Evolutionary conservation across 2,329 filamentous ascomycete species (phyloP), one percentile per base, ranked within the genome.

Genomic region (Pyricularia pennisetigena): DNA sequence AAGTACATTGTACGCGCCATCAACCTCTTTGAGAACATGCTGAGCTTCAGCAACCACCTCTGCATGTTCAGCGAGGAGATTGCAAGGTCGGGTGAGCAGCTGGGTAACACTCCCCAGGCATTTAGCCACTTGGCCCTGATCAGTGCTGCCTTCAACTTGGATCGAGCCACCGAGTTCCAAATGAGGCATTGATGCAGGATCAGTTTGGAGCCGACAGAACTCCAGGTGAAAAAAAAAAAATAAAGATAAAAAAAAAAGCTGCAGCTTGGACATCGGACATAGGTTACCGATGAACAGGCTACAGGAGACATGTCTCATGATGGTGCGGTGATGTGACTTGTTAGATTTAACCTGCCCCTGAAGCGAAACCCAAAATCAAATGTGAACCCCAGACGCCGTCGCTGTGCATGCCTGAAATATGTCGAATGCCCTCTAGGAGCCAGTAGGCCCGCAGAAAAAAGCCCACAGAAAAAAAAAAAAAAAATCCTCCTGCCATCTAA

Each of bases 61-160:
- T 85, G 84, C 72, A 93, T 93, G 85, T 93, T 93, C 76, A 91
- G 88, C 8, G 90, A 93, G 75, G 90, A 93, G 79, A 93, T 93
- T 73, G 85, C 90, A 5, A 82, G 88, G 67, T 88, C 85, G 67
- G 91, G 91, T 12, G 90, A 93, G 77, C 90, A 93, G 78, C 81
- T 93, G 69, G 91, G 91, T 1, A 93, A 93, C 74, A 93, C 90
- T 20, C 90, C 91, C 0, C 90, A 93, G 78, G 90, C 91, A 0
- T 93, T 93, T 72, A 91, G 88, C 72, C 90, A 94, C 74, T 78
- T 94, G 70, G 89, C 90, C 2, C 83, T 92, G 74, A 87, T 93
- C 73, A 92, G 88, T 75, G 90, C 90, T 1, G 90, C 90, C 1
- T 92, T 93, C 75, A 93, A 93, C 77, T 77, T 93, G 67, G 67